Base-by-base conservation (phyloP, 2,329 filamentous ascomycete species). In the Monosporascus sp. region DNA sequence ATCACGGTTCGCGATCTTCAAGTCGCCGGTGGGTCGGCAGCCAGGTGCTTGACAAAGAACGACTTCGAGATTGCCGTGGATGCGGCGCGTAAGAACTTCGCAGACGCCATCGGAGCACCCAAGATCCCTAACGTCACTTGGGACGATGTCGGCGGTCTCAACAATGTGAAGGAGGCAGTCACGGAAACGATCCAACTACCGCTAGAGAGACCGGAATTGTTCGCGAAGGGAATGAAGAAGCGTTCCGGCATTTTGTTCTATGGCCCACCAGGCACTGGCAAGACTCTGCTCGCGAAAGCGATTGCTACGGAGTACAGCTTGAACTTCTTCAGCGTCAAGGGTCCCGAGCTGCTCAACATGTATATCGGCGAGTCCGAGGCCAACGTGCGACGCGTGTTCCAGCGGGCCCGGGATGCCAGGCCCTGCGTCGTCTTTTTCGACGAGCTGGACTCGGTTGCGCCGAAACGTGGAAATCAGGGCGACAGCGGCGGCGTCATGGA, bases 401-500 rank as follows among this genome's bases (percentile, higher is more conserved):
- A 95, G 70, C 81, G 89, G 38, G 91, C 91, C 6, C 78, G 91
- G 44, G 91, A 96, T 69, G 91, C 91, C 1, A 75, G 90, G 31
- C 91, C 91, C 7, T 96, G 91, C 61, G 89, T 93, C 48, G 91
- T 96, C 49, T 96, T 96, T 77, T 96, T 96, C 65, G 91, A 96
- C 65, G 91, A 96, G 70, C 70, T 96, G 61, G 91, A 96, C 70
- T 94, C 89, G 0, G 93, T 97, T 2, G 93, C 94, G 5, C 94
- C 94, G 0, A 97, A 97, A 75, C 82, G 94, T 72, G 94, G 94
- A 38, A 97, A 97, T 65, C 93, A 97, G 71, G 94, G 94, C 48
- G 94, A 97, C 65, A 96, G 91, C 58, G 93, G 94, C 53, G 94
- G 94, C 66, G 94, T 97, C 52, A 97, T 97, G 93, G 94, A 97